Conservation (phyloP, 805 yeast genomes). For the Yamadazyma sp. region DNA sequence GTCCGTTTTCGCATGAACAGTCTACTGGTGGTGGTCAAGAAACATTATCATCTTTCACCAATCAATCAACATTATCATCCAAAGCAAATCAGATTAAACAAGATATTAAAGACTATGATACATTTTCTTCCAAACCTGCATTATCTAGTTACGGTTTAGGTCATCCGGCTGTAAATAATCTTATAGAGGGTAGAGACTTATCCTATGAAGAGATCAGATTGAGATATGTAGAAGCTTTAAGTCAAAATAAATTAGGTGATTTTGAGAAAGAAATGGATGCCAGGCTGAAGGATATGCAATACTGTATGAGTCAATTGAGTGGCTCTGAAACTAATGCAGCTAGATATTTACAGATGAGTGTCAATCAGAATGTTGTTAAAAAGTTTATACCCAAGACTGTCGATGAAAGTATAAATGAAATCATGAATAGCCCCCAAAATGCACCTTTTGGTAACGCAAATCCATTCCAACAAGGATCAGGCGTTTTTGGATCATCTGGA, state of each 20-base stretch:
- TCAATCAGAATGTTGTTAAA: constrained; percentile 22
- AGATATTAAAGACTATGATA: constrained; percentile 19
- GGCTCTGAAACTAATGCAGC: constrained; percentile 50
- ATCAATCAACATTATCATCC: constrained; percentile 13
- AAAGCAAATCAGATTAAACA: constrained; percentile 19
- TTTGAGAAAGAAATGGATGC: constrained; percentile 40
- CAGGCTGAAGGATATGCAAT: constrained; percentile 46
- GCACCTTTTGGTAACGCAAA: neutral
- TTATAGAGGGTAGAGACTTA: constrained; percentile 50
- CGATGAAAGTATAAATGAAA: constrained; percentile 25
- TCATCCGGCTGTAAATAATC: constrained; percentile 45
- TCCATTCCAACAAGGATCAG: constrained; percentile 2
- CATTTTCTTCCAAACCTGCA: constrained; percentile 27
- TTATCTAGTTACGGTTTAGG: constrained; percentile 49
- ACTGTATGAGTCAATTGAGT: constrained; percentile 35
- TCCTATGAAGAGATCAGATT: constrained; percentile 53
- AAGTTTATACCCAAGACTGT: constrained; percentile 28
- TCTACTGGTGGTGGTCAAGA: constrained; percentile 4
- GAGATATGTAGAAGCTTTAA: constrained; percentile 42
- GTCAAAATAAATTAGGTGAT: constrained; percentile 30
- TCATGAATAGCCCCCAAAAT: constrained; percentile 9
- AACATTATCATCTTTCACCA: constrained; percentile 13
- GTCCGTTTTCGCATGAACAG: constrained; percentile 22
- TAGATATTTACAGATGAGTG: constrained; percentile 50
- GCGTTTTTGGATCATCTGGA: constrained; percentile 10